A percentile compares a stretch with the other conserved stretches of the same genome.
Conservation (phyloP, 192 early-diverging fungal species). For the Mortierella alpina region DNA sequence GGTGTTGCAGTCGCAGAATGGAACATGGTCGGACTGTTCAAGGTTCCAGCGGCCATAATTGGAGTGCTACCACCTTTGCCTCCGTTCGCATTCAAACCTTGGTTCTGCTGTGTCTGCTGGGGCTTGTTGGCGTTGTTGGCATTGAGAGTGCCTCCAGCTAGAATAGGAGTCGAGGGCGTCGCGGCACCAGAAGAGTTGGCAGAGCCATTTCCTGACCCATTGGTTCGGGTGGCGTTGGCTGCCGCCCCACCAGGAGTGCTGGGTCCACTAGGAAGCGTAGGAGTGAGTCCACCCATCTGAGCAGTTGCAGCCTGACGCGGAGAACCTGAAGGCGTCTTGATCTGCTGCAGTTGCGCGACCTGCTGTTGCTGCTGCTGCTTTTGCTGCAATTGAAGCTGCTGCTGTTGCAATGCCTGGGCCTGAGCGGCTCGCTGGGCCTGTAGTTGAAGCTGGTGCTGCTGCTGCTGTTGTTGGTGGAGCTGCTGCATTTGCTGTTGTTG, state of each 20-base stretch:
- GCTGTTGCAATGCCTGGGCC: conserved; percentile 23
- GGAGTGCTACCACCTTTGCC: conserved; percentile 39
- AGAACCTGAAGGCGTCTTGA: conserved; percentile 51
- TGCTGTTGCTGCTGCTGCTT: conserved; percentile 39
- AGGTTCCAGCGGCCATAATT: conserved; percentile 34
- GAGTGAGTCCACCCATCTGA: conserved; percentile 50
- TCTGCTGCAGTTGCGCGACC: conserved; percentile 45
- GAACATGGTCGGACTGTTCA: conserved; percentile 43
- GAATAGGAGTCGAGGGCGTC: conserved; percentile 46
- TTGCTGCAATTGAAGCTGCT: conserved; percentile 38
- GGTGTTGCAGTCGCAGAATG: conserved; percentile 29
- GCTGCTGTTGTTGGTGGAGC: conserved; percentile 22
- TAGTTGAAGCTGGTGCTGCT: conserved; percentile 16
- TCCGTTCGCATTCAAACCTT: conserved; percentile 16
- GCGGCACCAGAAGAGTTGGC: conserved; percentile 49
- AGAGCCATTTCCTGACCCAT: conserved; percentile 32
- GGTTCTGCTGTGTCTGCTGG: conserved; percentile 13
- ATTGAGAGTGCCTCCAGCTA: conserved; percentile 25
- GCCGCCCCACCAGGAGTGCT: conserved; percentile 42
- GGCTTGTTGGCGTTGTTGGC: conserved; percentile 15
- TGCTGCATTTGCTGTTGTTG: conserved; percentile 38
- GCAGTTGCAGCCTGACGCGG: conserved; percentile 50
- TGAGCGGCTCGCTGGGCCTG: conserved; percentile 27
- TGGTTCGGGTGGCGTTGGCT: conserved; percentile 12
- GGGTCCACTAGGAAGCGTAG: conserved; percentile 46